phyloP scores from a whole-genome alignment of 2,329 filamentous ascomycete species.

The Xylariaceae sp. region DNA sequence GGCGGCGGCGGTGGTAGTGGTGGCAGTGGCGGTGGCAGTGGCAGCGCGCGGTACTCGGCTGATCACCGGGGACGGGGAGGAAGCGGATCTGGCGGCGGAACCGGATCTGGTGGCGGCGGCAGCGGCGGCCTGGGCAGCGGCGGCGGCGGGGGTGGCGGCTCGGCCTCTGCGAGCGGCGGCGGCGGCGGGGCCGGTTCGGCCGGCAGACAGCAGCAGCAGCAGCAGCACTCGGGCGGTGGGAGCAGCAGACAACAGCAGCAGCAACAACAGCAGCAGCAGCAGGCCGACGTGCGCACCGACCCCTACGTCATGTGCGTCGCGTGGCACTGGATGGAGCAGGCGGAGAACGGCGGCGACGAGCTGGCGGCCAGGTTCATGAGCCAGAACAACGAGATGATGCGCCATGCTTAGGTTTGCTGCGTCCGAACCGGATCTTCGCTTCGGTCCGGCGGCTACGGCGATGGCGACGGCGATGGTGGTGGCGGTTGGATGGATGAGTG shows the following conservation, averaged over 20 bases:
- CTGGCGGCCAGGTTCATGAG: slow-evolving; percentile 75
- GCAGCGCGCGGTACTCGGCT: slow-evolving; percentile 20
- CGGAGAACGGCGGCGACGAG: slow-evolving; percentile 77
- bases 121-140: slow-evolving; percentile 5
- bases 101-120: no score
- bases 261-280: no score
- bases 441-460: not conserved
- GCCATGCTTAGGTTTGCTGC: slow-evolving; percentile 11
- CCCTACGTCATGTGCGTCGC: slow-evolving; percentile 88
- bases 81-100: not conserved
- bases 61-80: slow-evolving; percentile 11
- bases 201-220: no score
- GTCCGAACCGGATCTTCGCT: not conserved
- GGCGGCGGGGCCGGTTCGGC: not conserved
- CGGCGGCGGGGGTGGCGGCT: not conserved
- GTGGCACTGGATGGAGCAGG: slow-evolving; percentile 94
- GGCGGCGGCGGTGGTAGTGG: not conserved
- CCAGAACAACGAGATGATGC: slow-evolving; percentile 44
- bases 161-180: not conserved
- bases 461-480: not conserved
- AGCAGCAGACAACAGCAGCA: no score
- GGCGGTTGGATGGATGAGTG: not conserved
- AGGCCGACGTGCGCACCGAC: slow-evolving; percentile 56
- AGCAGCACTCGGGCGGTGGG: no score
- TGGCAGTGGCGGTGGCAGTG: not conserved